Evolutionary conservation across 805 yeast genomes (phyloP), one percentile per base, ranked within the genome.

Genomic region (Wickerhamomyces canadensis): DNA sequence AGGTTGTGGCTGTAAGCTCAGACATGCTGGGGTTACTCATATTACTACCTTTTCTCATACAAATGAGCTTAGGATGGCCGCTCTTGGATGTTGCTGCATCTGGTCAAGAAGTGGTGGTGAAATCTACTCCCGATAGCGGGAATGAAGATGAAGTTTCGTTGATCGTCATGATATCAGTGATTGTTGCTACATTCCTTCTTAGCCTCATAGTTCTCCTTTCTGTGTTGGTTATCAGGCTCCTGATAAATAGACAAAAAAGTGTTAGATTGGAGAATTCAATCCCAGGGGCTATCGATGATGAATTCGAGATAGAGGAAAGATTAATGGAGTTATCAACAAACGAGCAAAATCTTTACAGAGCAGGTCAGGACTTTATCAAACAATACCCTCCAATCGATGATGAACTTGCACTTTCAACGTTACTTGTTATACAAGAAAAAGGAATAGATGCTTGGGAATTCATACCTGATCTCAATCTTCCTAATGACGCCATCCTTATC

Each of bases 381-480:
- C 40, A 41, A 10, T 38, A 43, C 33, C 56, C 55, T 4, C 53
- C 54, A 4, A 34, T 40, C 23, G 37, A 42, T 29, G 55, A 48
- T 3, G 41, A 35, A 14, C 34, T 51, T 2, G 35, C 58, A 3
- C 53, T 80, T 4, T 50, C 56, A 9, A 36, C 34, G 6, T 56
- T 50, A 19, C 27, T 53, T 15, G 24, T 41, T 7, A 84, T 86
- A 18, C 93, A 84, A 52, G 95, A 87, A 47, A 81, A 81, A 53
- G 96, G 94, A 0, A 76, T 87, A 3, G 64, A 72, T 12, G 95
- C 95, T 0, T 86, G 87, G 87, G 91, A 84, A 51, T 86, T 87
- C 55, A 45, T 52, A 16, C 55, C 58, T 9, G 58, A 57, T 48
- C 52, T 63, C 3, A 70, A 68, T 61, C 58, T 74, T 22, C 72